Base-by-base conservation (phyloP, 1,284 basidiomycete species). In the Ustilago bromivora region DNA sequence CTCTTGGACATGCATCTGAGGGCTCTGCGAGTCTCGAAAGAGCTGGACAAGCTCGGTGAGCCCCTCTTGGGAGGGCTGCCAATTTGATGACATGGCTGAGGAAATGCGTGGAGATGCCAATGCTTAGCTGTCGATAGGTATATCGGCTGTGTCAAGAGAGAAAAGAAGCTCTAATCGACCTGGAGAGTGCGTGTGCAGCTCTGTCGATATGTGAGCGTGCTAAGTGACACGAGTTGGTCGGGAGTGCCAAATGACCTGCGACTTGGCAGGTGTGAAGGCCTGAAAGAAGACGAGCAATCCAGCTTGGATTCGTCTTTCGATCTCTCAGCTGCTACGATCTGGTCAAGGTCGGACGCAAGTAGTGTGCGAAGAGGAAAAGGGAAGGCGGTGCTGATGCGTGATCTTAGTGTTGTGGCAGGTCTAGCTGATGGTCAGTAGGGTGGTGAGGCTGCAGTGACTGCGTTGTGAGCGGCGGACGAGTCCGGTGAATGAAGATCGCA, bases 1-100 rank as follows among this genome's bases (percentile, higher is more conserved):
- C 47, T 81, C 71, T 57, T 84, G 82, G 19, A 79, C 78, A 57
- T 82, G 80, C 54, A 73, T 71, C 51, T 82, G 76, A 6, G 82
- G 75, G 52, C 74, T 81, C 32, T 81, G 82, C 11, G 82, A 84
- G 68, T 83, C 81, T 28, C 81, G 72, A 40, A 84, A 82, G 56
- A 84, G 80, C 69, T 77, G 76, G 6, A 82, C 76, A 19, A 84
- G 76, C 78, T 84, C 82, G 10, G 71, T 53, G 34, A 84, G 71
- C 4, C 82, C 82, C 51, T 81, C 71, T 38, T 78, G 81, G 34
- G 81, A 79, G 53, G 82, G 81, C 61, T 69, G 73, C 82, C 82
- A 84, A 51, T 58, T 62, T 41, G 78, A 68, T 47, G 78, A 58
- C 74, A 79, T 76, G 57, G 9, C 57, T 6, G 47, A n/a, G 34